phyloP scores from a whole-genome alignment of 495 filamentous ascomycete genomes.

The Trichoderma erinaceum region DNA sequence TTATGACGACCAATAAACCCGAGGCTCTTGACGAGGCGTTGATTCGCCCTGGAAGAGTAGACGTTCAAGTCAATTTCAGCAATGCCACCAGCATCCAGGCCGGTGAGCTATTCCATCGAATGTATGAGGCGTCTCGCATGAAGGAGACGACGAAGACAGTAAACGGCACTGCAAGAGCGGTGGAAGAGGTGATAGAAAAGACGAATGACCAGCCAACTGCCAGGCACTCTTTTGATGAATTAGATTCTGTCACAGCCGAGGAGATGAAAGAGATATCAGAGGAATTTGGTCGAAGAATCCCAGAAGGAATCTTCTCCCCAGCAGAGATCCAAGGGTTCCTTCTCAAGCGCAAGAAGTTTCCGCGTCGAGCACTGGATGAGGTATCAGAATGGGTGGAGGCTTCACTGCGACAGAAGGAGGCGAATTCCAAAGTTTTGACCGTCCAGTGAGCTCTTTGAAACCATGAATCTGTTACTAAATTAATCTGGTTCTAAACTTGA shows the following conservation, averaged over 20 bases:
- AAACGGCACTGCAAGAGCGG: conserved; percentile 6
- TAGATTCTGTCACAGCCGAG: conserved; percentile 19
- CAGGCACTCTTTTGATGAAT: conserved; percentile 16
- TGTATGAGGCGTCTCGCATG: conserved; percentile 51
- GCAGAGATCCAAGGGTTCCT: conserved; percentile 69
- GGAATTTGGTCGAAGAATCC: conserved; percentile 43
- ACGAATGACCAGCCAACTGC: conserved; percentile 13
- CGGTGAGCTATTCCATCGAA: conserved; percentile 61
- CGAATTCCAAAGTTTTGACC: conserved; percentile 31
- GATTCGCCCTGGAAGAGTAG: conserved; percentile 68
- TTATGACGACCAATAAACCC: conserved; percentile 81
- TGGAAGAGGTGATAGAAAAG: not conserved
- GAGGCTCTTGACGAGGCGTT: conserved; percentile 70
- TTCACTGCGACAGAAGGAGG: conserved; percentile 39
- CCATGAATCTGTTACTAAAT: not conserved
- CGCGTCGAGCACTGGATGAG: conserved; percentile 50
- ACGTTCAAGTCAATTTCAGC: conserved; percentile 64
- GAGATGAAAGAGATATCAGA: conserved; percentile 37
- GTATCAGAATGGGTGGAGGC: conserved; percentile 50
- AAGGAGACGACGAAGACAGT: not conserved
- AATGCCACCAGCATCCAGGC: conserved; percentile 59
- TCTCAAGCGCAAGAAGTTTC: conserved; percentile 56
- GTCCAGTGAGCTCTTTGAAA: conserved; percentile 27
- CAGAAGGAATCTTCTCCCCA: conserved; percentile 49
- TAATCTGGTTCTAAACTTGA: not conserved